These are phyloP conservation scores for Lithospermum erythrorhizon DNA, from an alignment of 257 asterid genomes.

Conservation along the genomic window DNA sequence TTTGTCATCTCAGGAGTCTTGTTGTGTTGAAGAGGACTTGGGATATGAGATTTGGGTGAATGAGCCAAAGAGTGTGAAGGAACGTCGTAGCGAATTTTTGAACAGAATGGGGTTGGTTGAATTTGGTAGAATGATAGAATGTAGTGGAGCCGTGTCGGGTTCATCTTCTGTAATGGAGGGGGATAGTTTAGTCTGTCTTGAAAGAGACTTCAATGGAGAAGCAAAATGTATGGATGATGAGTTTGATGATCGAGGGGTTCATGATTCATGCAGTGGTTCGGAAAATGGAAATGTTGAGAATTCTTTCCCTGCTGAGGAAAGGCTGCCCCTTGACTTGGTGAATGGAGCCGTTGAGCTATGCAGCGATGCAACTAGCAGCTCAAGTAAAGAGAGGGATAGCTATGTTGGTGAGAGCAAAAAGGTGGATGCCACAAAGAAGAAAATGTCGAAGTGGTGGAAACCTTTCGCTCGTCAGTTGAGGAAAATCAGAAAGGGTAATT, in stretches of 20 bases:
- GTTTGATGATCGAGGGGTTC: conserved; percentile 25
- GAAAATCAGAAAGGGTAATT: conserved; percentile 15
- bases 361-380: not conserved
- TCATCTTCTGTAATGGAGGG: conserved; percentile 7
- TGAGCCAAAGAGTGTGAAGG: conserved; percentile 54
- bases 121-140: conserved; percentile 16
- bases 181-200: conserved; percentile 19
- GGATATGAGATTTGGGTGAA: conserved; percentile 52
- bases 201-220: conserved; percentile 37
- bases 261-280: conserved; percentile 12
- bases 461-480: conserved; percentile 21
- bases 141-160: conserved; percentile 20
- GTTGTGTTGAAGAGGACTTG: conserved; percentile 7
- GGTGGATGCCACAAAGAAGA: conserved; percentile 22
- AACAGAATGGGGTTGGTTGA: conserved; percentile 38
- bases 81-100: conserved; percentile 35
- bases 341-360: conserved; percentile 6
- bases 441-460: conserved; percentile 43
- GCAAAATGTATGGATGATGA: conserved; percentile 39
- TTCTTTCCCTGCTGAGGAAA: conserved; percentile 3
- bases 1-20: conserved; percentile 25
- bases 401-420: conserved; percentile 5
- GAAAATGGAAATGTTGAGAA: conserved; percentile 11
- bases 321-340: conserved; percentile 5
- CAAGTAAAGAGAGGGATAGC: conserved; percentile 5